Base-by-base conservation (phyloP, 352 stramenopile species). In the Phytopythium kandeliae region DNA sequence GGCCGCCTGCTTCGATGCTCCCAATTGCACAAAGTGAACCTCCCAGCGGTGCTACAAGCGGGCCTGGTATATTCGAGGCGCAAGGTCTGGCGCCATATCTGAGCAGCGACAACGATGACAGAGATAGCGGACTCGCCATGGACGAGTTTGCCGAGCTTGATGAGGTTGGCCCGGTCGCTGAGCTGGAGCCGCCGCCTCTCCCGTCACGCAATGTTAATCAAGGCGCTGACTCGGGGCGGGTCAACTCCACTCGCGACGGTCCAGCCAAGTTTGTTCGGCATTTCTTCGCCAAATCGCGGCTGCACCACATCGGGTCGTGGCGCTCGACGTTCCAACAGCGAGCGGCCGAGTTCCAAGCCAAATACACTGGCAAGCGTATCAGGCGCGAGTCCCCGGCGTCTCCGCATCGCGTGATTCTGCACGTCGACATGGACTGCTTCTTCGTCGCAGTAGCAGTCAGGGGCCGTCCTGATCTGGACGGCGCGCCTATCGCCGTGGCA, bases 401-500 rank as follows among this genome's bases (percentile, higher is more conserved):
- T 0, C 66, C 28, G 21, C 52, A 87, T 17, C 81, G 90, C 1
- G 92, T 96, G 37, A 92, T 99, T 37, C 65, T 98, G 46, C 95
- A 98, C 49, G 83, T 98, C 0, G 96, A 99, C 65, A 98, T 99
- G 95, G 96, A 99, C 67, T 98, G 89, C 53, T 99, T 98, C 71
- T 99, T 99, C 63, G 95, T 95, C 3, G 73, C 85, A 11, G 95
- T 99, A 9, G 88, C 82, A 13, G 66, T 98, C 21, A 60, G 80
- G 26, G 89, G 88, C 11, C 86, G 77, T 48, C 87, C 92, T 1
- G 71, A 92, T 31, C 67, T 82, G 30, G 48, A 78, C 30, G 63
- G 74, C 10, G 65, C 89, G 10, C 90, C 96, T 1, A 85, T 98
- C 7, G 92, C 89, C 13, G 89, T 98, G 17, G 92, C 89, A 13